These are phyloP conservation scores for Schizochytrium sp. DNA, from an alignment of 108 stramenopile genomes.

Conservation along the genomic window DNA sequence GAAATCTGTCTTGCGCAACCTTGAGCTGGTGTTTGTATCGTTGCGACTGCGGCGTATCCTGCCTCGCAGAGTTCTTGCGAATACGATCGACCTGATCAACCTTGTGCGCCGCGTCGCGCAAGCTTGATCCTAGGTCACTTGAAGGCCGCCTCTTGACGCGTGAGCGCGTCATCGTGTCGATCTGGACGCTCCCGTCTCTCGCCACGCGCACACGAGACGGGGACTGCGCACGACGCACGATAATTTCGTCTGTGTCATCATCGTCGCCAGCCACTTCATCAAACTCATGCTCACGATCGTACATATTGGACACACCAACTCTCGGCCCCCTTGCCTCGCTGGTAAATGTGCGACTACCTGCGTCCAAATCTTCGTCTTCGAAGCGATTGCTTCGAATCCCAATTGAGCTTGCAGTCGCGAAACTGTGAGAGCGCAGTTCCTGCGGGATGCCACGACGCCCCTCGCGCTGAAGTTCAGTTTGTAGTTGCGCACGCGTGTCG, in stretches of 20 bases:
- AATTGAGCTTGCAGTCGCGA: neutral
- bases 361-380: neutral
- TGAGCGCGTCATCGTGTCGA: neutral
- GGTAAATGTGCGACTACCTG: neutral
- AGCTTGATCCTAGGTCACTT: neutral
- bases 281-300: too few relatives aligned
- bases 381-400: neutral
- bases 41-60: neutral
- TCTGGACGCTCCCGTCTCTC: neutral
- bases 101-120: neutral
- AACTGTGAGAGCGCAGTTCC: neutral
- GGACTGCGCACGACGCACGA: neutral
- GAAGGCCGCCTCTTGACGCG: neutral
- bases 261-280: neutral
- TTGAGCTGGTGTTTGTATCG: neutral
- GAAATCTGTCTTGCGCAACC: neutral
- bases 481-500: neutral
- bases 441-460: too few relatives aligned
- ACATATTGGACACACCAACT: too few relatives aligned
- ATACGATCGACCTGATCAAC: constrained; percentile 4
- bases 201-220: neutral
- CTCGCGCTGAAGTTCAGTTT: neutral
- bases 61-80: neutral
- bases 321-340: too few relatives aligned
- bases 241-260: neutral